phyloP scores from a whole-genome alignment of 352 stramenopile genomes.

The Globisporangium polare region DNA sequence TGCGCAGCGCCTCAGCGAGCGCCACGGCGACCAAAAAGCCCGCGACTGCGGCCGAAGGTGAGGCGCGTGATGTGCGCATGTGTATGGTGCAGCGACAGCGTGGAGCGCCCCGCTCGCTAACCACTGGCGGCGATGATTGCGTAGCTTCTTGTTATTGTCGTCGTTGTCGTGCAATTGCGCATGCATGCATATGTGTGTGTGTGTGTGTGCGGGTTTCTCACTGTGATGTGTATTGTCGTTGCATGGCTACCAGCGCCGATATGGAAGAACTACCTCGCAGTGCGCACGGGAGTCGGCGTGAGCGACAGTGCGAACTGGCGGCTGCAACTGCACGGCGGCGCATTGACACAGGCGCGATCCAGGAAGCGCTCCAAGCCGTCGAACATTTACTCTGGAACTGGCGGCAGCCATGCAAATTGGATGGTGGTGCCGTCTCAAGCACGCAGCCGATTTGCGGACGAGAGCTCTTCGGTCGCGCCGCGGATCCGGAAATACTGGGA shows the following conservation, averaged over 20 bases:
- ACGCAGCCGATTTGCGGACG: background rate
- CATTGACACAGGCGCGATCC: constrained; percentile 10
- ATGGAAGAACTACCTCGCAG: constrained; percentile 64
- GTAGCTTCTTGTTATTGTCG: background rate
- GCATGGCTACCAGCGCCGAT: constrained; percentile 33
- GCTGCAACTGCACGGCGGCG: background rate
- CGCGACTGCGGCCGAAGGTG: background rate
- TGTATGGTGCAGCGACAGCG: too few species aligned
- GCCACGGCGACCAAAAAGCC: constrained; percentile 5
- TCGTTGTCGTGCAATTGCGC: background rate
- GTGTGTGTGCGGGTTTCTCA: background rate
- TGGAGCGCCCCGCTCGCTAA: too few species aligned
- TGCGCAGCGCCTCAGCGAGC: background rate
- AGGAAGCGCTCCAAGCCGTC: constrained; percentile 45
- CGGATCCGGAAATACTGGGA: constrained; percentile 67
- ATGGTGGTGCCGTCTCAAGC: constrained; percentile 2
- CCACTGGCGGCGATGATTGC: background rate
- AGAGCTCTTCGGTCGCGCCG: constrained; percentile 10
- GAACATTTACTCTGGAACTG: constrained; percentile 7
- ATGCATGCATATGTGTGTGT: background rate
- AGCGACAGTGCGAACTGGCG: background rate
- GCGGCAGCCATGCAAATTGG: background rate
- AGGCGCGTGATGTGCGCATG: background rate
- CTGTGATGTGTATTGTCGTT: background rate
- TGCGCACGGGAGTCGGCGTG: constrained; percentile 24